Conservation (phyloP, 352 stramenopile species). For the Peronospora belbahrii region DNA sequence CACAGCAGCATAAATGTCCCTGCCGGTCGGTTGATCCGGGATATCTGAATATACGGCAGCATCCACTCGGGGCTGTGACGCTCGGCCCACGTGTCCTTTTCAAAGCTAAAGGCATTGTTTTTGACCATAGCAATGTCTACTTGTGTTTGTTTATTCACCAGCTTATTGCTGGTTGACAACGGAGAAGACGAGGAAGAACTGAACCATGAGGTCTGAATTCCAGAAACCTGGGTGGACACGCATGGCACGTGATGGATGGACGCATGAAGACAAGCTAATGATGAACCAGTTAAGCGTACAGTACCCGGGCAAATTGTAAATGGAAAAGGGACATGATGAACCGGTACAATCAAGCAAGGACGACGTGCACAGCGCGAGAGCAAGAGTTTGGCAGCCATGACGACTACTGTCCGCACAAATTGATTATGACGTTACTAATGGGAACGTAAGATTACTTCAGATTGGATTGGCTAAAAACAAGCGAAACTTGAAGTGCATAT, state of each 20-base stretch:
- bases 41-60: slow-evolving; percentile 83
- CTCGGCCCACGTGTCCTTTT: slow-evolving; percentile 86
- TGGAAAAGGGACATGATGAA: not conserved
- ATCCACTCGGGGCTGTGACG: slow-evolving; percentile 63
- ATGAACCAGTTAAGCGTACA: not conserved
- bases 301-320: not conserved
- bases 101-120: slow-evolving; percentile 44
- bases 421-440: not conserved
- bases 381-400: slow-evolving; percentile 16
- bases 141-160: not conserved
- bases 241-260: slow-evolving; percentile 2
- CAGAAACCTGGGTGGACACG: slow-evolving; percentile 5
- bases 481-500: not conserved
- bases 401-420: slow-evolving; percentile 1
- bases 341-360: not conserved
- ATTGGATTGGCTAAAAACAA: not conserved
- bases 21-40: slow-evolving; percentile 72
- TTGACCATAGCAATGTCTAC: not conserved
- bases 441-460: too few relatives aligned
- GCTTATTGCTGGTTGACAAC: not conserved
- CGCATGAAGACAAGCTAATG: not conserved
- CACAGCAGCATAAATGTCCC: slow-evolving; percentile 95
- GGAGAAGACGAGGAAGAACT: slow-evolving; percentile 6
- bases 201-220: slow-evolving; percentile 10
- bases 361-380: slow-evolving; percentile 7